These are phyloP conservation scores for Raddia guianensis DNA, from an alignment of 176 grass and related monocot genomes.

Conservation along the genomic window DNA sequence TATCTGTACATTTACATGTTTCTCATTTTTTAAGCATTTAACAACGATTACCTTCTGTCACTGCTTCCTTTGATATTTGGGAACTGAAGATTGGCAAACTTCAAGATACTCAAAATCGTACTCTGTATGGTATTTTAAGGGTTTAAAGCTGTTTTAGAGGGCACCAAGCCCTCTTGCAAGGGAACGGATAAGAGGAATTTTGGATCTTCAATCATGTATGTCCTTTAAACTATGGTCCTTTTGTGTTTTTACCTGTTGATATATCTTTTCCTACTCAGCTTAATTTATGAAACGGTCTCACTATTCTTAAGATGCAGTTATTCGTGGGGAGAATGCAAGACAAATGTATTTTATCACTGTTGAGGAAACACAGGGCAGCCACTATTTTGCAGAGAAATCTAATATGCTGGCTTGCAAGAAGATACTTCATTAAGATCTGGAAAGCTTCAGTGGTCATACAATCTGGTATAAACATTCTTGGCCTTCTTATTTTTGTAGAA, in stretches of 20 bases:
- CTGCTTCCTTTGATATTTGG: slow-evolving; percentile 22
- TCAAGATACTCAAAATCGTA: slow-evolving; percentile 93
- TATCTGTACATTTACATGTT: background rate
- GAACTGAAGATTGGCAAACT: slow-evolving; percentile 80
- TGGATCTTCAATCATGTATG: slow-evolving; percentile 90
- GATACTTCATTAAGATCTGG: slow-evolving; percentile 62
- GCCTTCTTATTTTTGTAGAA: slow-evolving; percentile 3
- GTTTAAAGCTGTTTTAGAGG: slow-evolving; percentile 99
- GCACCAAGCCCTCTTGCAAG: slow-evolving; percentile 74
- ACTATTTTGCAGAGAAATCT: slow-evolving; percentile 74
- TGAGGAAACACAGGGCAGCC: slow-evolving; percentile 67
- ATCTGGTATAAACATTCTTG: slow-evolving; percentile 62
- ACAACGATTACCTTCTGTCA: slow-evolving; percentile 27
- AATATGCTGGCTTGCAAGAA: slow-evolving; percentile 64
- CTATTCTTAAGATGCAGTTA: slow-evolving; percentile 50
- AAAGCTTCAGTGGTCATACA: slow-evolving; percentile 81
- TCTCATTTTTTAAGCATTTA: slow-evolving; percentile 31
- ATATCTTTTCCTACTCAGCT: slow-evolving; percentile 23
- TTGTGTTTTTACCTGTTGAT: background rate
- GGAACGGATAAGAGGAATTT: slow-evolving; percentile 69
- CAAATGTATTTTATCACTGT: slow-evolving; percentile 54
- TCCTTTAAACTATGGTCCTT: slow-evolving; percentile 15
- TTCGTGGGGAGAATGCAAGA: slow-evolving; percentile 81
- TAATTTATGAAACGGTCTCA: slow-evolving; percentile 6
- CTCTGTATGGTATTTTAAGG: slow-evolving; percentile 94